phyloP scores from a whole-genome alignment of 345 rosid genomes.

The Angophora floribunda region DNA sequence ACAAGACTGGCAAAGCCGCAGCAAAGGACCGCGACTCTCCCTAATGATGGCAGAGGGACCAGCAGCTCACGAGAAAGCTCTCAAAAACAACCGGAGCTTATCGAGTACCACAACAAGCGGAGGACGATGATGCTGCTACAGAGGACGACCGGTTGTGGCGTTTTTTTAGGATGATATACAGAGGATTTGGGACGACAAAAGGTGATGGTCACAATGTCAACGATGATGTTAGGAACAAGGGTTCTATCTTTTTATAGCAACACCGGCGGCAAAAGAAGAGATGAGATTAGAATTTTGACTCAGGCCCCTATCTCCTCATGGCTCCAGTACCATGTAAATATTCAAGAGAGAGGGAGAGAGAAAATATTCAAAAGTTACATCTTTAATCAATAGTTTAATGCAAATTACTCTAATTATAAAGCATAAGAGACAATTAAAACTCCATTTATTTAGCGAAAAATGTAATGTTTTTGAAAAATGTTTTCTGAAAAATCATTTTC shows the following conservation, averaged over 20 bases:
- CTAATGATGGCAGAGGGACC: not conserved
- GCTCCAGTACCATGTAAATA: not conserved
- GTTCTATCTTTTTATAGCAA: not conserved
- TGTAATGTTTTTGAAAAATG: too few relatives aligned
- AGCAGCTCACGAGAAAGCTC: not conserved
- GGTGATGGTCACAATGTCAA: not conserved
- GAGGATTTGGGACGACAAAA: not conserved
- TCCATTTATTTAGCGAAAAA: rapidly evolving
- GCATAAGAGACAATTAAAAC: not conserved
- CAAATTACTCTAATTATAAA: not conserved
- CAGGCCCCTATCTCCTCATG: not conserved
- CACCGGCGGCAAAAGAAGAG: not conserved
- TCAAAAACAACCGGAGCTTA: not conserved
- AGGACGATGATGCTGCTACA: not conserved
- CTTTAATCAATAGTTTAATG: not conserved
- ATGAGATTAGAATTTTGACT: not conserved
- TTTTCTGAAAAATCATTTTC: too few relatives aligned
- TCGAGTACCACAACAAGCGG: not conserved
- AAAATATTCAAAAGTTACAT: not conserved
- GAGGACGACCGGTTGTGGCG: not conserved
- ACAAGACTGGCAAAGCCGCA: not conserved
- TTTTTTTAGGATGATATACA: not conserved
- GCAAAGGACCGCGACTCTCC: not conserved
- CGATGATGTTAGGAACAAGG: not conserved
- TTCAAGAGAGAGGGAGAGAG: not conserved